phyloP scores from a whole-genome alignment of 345 rosid genomes.

The Stellera chamaejasme region DNA sequence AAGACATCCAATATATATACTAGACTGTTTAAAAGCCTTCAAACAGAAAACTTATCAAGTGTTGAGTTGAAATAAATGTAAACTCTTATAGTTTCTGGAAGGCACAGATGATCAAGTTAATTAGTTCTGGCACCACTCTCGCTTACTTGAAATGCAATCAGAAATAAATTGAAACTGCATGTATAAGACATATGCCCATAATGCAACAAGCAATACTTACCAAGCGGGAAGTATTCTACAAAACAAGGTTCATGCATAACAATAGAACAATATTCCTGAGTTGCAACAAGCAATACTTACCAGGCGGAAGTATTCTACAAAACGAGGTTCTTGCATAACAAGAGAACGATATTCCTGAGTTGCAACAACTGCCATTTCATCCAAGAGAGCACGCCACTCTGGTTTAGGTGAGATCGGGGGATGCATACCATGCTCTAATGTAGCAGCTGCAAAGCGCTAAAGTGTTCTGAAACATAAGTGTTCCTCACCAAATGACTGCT shows the following conservation, averaged over 20 bases:
- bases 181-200: not conserved
- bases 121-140: too few species aligned
- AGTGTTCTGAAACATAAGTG: constrained; percentile 90
- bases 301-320: constrained; percentile 92
- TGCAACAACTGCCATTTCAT: constrained; percentile 85
- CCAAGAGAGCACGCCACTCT: constrained; percentile 96
- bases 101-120: too few species aligned
- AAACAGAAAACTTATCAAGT: too few species aligned
- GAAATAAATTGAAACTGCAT: too few species aligned
- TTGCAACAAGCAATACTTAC: constrained; percentile 60
- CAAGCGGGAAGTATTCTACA: constrained; percentile 92
- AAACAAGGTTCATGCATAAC: constrained; percentile 93
- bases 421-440: constrained; percentile 93
- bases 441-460: constrained; percentile 94
- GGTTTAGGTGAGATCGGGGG: constrained; percentile 94
- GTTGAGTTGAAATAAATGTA: too few species aligned
- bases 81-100: too few species aligned
- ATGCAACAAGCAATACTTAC: not conserved
- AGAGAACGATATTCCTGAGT: constrained; percentile 82
- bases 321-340: constrained; percentile 88
- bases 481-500: constrained; percentile 90
- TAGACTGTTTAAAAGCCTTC: too few species aligned
- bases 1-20: too few species aligned
- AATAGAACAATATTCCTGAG: constrained; percentile 76
- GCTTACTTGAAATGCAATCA: too few species aligned